Percentiles rank a stretch among this genome's conserved stretches.
Conservation (phyloP, 805 yeast species). For the Lipomyces oligophaga region DNA sequence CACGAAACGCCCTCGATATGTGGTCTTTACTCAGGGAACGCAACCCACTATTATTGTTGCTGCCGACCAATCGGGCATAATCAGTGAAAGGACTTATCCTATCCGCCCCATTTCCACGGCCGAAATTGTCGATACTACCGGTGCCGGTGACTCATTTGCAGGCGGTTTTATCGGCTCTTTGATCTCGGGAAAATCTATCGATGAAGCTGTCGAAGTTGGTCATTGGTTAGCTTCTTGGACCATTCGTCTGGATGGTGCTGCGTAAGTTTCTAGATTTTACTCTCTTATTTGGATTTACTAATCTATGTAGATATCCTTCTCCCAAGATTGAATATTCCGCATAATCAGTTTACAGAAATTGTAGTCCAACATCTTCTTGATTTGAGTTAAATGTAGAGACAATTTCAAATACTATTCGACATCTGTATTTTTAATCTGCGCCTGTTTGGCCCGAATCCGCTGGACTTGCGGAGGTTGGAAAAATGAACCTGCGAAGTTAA, state of each 20-base stretch:
- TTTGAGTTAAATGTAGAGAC: too few species aligned
- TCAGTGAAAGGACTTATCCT: slow-evolving; percentile 50
- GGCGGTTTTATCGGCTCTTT: slow-evolving; percentile 91
- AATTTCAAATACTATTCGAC: too few species aligned
- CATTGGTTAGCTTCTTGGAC: slow-evolving; percentile 95
- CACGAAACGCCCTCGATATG: slow-evolving; percentile 68
- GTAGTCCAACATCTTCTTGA: too few species aligned
- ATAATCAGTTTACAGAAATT: slow-evolving; percentile 1
- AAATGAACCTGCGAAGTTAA: too few species aligned
- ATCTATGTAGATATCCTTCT: slow-evolving; percentile 17
- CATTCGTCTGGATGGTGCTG: slow-evolving; percentile 90
- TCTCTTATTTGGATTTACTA: neutral
- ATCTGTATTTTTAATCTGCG: too few species aligned
- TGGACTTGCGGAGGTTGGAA: too few species aligned
- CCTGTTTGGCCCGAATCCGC: too few species aligned
- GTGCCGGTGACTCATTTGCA: slow-evolving; percentile 99
- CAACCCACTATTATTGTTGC: slow-evolving; percentile 71
- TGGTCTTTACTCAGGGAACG: slow-evolving; percentile 91
- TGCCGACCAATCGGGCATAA: slow-evolving; percentile 43
- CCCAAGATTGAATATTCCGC: slow-evolving; percentile 25
- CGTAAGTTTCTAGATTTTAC: slow-evolving; percentile 67
- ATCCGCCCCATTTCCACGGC: slow-evolving; percentile 67
- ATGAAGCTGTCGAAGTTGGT: slow-evolving; percentile 68
- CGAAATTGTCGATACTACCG: slow-evolving; percentile 86
- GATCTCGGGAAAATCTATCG: slow-evolving; percentile 64